Evolutionary conservation across 2,329 filamentous ascomycete genomes (phyloP).

Genomic region (Fusarium buxicola): DNA sequence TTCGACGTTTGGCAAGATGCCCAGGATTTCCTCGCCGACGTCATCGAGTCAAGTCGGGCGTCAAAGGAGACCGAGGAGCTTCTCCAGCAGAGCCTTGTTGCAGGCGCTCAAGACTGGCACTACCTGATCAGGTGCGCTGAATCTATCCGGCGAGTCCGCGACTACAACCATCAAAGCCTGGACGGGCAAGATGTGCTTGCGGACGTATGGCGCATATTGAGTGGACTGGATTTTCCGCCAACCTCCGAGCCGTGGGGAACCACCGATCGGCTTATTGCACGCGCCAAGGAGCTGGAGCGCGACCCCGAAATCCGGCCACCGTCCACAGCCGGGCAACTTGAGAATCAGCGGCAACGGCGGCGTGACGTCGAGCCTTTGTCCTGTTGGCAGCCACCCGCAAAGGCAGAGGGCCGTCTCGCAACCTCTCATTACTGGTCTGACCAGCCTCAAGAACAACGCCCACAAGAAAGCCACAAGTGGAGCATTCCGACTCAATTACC

Average conservation of each 20-base stretch:
- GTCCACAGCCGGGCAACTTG: constrained; percentile 5
- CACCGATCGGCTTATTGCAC: constrained; percentile 52
- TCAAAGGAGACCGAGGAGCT: constrained; percentile 47
- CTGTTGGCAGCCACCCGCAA: constrained; percentile 8
- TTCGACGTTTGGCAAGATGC: constrained; percentile 51
- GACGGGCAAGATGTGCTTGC: constrained; percentile 51
- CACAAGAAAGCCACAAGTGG: constrained; percentile 31
- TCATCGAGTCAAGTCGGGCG: constrained; percentile 45
- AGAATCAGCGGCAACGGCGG: constrained; percentile 19
- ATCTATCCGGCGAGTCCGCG: constrained; percentile 41
- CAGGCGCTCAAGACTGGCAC: constrained; percentile 51
- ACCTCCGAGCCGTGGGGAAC: constrained; percentile 46
- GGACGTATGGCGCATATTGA: constrained; percentile 46
- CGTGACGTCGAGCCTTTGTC: constrained; percentile 3
- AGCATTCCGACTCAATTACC: constrained; percentile 11
- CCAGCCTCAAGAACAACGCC: constrained; percentile 27
- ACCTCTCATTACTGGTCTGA: constrained; percentile 49
- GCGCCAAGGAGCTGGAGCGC: constrained; percentile 45
- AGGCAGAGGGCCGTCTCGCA: constrained; percentile 21
- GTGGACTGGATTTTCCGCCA: constrained; percentile 16
- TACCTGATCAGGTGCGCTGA: constrained; percentile 50
- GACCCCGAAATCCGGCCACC: constrained; percentile 36
- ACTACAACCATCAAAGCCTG: constrained; percentile 33
- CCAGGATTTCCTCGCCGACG: constrained; percentile 48
- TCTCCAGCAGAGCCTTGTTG: constrained; percentile 48